Evolutionary conservation across 208 protist species (phyloP), one percentile per base, ranked within the genome.

Genomic region (Vickermania ingenoplastis): DNA sequence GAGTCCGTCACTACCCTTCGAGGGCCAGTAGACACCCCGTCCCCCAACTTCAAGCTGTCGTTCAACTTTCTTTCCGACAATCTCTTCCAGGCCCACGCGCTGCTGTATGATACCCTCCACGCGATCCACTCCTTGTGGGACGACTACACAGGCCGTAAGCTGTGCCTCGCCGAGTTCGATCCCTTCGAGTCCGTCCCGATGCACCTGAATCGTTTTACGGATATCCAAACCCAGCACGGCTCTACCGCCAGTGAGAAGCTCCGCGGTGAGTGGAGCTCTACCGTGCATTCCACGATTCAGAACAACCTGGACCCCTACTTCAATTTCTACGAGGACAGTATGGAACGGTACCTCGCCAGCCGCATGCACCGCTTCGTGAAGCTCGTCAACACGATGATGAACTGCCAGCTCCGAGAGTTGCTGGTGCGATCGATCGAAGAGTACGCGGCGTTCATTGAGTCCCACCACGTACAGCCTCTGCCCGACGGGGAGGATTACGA

Each of bases 321-420:
- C 68, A 95, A 96, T 69, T 97, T 97, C 50, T 97, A 95, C 66
- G 89, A 96, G 58, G 89, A 97, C 61, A 83, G 86, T 63, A 79
- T 89, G 52, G 86, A 85, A 55, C 75, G 86, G 31, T 97, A 94
- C 62, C 53, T 52, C 7, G 67, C 61, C 23, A 92, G 84, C 56
- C 79, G 88, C 63, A 96, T 96, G 89, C 77, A 71, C 50, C 79
- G 92, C 59, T 96, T 97, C 65, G 81, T 96, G n/a, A 64, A 64
- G 36, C 69, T 96, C 31, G 86, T 95, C 25, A 97, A 96, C 61
- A 65, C 81, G 23, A 94, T 96, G 77, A 96, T 97, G 88, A 75
- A 59, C 36, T 81, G 79, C 1, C 89, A 96, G 69, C 71, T 97
- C 61, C 85, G 93, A 13, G 76, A 69, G 28, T 59, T 96, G 27